Base-by-base conservation (phyloP, 139 green algal genomes). In the Coccomyxa sp. region DNA sequence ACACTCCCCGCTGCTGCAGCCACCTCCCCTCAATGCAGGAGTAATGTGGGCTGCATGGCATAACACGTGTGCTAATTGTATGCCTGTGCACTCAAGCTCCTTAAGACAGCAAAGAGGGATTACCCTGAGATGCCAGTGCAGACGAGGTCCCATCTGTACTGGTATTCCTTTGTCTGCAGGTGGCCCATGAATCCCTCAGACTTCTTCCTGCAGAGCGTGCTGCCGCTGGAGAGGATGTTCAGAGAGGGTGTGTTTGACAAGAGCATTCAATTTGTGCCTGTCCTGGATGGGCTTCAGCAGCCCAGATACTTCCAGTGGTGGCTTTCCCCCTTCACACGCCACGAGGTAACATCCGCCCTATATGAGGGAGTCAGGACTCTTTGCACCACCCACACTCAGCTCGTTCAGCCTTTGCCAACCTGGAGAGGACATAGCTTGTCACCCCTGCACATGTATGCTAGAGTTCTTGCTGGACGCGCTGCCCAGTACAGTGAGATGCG, bases 191-290 rank as follows among this genome's bases (percentile, higher is more conserved):
- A 64, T 64, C 50, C 50, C 27, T 64, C 50, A 22, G 74, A 78
- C 74, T 78, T 78, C 44, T 71, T 37, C 10, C 44, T 78, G 50
- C 35, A 35, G 7, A 79, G 75, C 68, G 75, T 68, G 35, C 50
- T 35, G 24, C 36, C 36, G 0, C 22, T 79, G 55, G 50, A 73
- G 41, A 33, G 37, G 35, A 73, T 79, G 36, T 24, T 54, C 3
- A 55, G 50, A 29, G 75, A 79, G 35, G 75, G 75, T 9, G 54
- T 73, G 18, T 58, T 79, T 74, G 75, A 79, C 75, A 34, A 36
- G 2, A 73, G 55, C 18, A 36, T 79, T 55, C 70, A 73, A 39
- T 79, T 79, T 68, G 68, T 68, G 22, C 75, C 75, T 5, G 75
- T 74, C 8, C 37, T 79, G 55, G 75, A 79, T 4, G 75, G 75